Conservation (phyloP, 1,139 yeast genomes). For the Hansenula sp. region DNA sequence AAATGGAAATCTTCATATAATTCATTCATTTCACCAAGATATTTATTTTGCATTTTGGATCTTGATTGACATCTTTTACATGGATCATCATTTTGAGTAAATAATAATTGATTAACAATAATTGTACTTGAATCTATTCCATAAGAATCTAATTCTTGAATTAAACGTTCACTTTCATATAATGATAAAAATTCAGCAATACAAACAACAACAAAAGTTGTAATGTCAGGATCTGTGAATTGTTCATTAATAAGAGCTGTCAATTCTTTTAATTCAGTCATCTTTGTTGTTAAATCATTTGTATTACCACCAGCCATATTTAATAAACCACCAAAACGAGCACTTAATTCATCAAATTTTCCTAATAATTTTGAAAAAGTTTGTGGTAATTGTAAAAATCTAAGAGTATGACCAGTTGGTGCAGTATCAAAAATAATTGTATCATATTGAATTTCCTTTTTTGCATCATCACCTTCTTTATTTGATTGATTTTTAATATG, state of each 20-base stretch:
- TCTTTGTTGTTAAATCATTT: conserved; percentile 75
- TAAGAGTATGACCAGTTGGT: conserved; percentile 95
- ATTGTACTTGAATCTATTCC: conserved; percentile 96
- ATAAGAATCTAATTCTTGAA: conserved; percentile 90
- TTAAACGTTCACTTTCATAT: conserved; percentile 95
- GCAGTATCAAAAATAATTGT: conserved; percentile 97
- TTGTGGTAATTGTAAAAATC: conserved; percentile 90
- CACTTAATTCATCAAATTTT: conserved; percentile 81
- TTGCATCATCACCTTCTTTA: conserved; percentile 35
- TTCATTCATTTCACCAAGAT: conserved; percentile 90
- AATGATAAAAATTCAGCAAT: conserved; percentile 92
- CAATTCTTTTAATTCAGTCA: conserved; percentile 76
- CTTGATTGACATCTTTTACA: conserved; percentile 91
- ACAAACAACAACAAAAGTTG: conserved; percentile 96
- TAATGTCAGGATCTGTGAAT: conserved; percentile 91
- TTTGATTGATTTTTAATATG: conserved; percentile 78
- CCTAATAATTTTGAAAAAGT: conserved; percentile 83
- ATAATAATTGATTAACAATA: conserved; percentile 87
- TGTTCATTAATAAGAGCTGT: conserved; percentile 90
- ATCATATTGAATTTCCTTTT: conserved; percentile 52
- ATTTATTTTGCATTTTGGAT: conserved; percentile 94
- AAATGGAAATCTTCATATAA: conserved; percentile 92
- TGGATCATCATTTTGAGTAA: conserved; percentile 62
- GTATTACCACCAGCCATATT: conserved; percentile 65
- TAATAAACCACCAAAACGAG: conserved; percentile 88